These are phyloP conservation scores for Trichophyton benhamiae DNA, from an alignment of 2,329 filamentous ascomycete species.

Conservation along the genomic window DNA sequence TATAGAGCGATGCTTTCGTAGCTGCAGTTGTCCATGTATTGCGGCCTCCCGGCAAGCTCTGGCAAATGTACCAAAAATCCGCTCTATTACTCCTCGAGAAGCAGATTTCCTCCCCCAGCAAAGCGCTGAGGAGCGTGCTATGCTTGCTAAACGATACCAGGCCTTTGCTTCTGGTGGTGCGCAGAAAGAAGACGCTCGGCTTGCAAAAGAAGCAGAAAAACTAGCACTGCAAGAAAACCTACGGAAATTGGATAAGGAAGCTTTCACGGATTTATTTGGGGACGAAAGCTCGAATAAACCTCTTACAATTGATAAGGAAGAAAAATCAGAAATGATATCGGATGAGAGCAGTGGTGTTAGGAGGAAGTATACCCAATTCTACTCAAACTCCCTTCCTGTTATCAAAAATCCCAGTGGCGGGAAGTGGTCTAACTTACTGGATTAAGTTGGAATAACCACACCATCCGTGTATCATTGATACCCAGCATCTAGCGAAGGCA, in stretches of 20 bases:
- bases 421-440: constrained; percentile 7
- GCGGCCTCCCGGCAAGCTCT: background rate
- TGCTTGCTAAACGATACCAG: constrained; percentile 17
- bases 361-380: constrained; percentile 7
- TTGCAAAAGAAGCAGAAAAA: constrained; percentile 13
- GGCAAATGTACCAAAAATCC: background rate
- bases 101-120: background rate
- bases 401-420: background rate
- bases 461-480: background rate
- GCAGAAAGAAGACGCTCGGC: constrained; percentile 18
- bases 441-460: background rate
- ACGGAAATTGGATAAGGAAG: constrained; percentile 14
- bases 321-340: background rate
- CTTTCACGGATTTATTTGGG: constrained; percentile 14
- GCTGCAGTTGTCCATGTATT: constrained; percentile 23
- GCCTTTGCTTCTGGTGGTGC: constrained; percentile 24
- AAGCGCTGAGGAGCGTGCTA: constrained; percentile 9
- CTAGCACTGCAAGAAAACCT: constrained; percentile 11
- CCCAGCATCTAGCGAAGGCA: background rate
- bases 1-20: constrained; percentile 20
- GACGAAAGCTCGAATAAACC: background rate
- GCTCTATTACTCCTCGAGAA: background rate
- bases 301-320: background rate
- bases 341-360: constrained; percentile 3
- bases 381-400: background rate